phyloP scores from a whole-genome alignment of 1,139 yeast species.

The Tardiomyces blankii region DNA sequence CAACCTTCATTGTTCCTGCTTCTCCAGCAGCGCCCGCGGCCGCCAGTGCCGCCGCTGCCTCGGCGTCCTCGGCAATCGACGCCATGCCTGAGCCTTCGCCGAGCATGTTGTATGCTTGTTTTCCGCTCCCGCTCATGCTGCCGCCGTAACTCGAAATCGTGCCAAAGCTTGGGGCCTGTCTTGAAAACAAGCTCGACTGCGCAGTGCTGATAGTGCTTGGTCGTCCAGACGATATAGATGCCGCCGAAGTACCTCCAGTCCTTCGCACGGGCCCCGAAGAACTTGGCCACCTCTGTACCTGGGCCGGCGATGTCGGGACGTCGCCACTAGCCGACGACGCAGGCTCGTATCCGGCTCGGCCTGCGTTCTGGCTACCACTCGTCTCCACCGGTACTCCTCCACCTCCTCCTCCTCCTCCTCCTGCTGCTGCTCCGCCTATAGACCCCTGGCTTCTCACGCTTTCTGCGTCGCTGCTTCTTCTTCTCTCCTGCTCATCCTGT shows the following conservation, averaged over 20 bases:
- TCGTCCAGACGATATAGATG: slow-evolving; percentile 1
- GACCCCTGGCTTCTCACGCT: neutral
- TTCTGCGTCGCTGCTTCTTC: neutral
- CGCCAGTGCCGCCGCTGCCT: neutral
- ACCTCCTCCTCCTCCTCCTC: neutral
- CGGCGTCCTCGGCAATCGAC: neutral
- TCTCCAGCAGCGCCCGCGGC: neutral
- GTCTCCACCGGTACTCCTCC: no score
- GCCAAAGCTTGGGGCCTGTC: slow-evolving; percentile 10
- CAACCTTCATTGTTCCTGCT: slow-evolving; percentile 14
- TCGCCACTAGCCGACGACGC: neutral
- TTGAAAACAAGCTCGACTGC: slow-evolving; percentile 16
- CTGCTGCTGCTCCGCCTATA: neutral
- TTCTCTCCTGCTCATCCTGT: neutral
- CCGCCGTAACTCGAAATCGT: neutral
- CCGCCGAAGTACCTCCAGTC: neutral
- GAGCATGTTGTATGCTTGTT: neutral
- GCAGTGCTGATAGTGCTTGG: slow-evolving; percentile 2
- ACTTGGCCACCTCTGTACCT: neutral
- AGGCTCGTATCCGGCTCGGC: neutral
- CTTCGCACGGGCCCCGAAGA: neutral
- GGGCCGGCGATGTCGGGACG: neutral
- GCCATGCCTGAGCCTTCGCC: neutral
- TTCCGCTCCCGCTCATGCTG: neutral
- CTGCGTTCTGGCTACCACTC: neutral